Percentiles rank a stretch among this genome's conserved stretches.
Conservation (phyloP, 2,329 filamentous ascomycete species). For the Aspergillus sp. region DNA sequence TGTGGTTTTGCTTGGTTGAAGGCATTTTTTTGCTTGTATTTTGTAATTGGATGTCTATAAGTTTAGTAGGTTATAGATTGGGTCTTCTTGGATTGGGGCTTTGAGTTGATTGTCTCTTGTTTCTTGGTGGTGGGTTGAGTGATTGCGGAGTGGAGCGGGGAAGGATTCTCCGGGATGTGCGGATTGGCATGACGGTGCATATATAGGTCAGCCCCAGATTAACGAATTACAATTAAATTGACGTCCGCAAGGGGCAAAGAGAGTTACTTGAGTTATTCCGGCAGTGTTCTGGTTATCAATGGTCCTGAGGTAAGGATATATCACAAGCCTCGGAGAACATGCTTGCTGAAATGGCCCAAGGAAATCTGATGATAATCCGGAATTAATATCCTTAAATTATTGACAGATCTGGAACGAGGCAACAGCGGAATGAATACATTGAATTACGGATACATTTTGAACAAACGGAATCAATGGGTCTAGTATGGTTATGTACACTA, state of each 20-base stretch:
- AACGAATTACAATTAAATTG: background rate
- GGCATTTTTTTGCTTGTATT: background rate
- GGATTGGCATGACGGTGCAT: too few relatives aligned
- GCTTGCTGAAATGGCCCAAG: too few relatives aligned
- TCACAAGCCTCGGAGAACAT: too few relatives aligned
- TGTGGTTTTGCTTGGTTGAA: slow-evolving; percentile 23
- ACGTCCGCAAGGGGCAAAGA: background rate
- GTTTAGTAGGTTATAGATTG: background rate
- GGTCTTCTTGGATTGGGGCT: background rate
- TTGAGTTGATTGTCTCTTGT: background rate
- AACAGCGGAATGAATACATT: background rate
- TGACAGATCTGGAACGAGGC: too few relatives aligned
- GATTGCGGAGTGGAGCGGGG: background rate
- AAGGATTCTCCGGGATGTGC: background rate
- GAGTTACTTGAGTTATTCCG: too few relatives aligned
- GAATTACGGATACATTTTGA: slow-evolving; percentile 9
- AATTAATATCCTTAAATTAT: too few relatives aligned
- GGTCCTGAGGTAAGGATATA: too few relatives aligned
- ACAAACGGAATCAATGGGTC: slow-evolving; percentile 38
- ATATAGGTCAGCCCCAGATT: too few relatives aligned
- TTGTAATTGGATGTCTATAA: background rate
- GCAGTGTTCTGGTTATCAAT: too few relatives aligned
- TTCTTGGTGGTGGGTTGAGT: background rate
- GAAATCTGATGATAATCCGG: too few relatives aligned
- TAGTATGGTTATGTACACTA: slow-evolving; percentile 43